Evolutionary conservation across 257 asterid species (phyloP).

Genomic region (Fraxinus excelsior): DNA sequence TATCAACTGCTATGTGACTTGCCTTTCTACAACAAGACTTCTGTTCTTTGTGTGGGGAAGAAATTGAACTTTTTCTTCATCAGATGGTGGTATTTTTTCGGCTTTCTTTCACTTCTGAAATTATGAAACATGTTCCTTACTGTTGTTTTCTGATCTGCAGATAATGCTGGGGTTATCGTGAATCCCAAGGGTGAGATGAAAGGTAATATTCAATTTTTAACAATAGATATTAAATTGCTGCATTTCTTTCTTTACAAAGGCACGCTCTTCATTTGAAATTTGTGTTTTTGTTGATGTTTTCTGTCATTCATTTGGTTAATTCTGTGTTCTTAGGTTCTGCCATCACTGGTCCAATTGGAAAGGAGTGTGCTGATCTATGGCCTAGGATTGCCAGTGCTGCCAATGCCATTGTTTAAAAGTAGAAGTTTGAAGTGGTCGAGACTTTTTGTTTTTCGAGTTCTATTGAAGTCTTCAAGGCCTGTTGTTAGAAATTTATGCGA

Average conservation of each 20-base stretch:
- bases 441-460: constrained; percentile 11
- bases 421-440: neutral
- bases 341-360: constrained; percentile 71
- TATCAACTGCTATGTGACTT: neutral
- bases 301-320: neutral
- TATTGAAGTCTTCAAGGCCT: neutral
- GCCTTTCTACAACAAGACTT: neutral
- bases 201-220: constrained; percentile 31
- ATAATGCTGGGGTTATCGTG: constrained; percentile 72
- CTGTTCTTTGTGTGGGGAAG: neutral
- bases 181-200: constrained; percentile 77
- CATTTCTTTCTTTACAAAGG: neutral
- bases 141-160: constrained; percentile 31
- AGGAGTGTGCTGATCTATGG: constrained; percentile 79
- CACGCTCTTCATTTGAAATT: neutral
- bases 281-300: neutral
- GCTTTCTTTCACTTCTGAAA: neutral
- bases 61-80: neutral
- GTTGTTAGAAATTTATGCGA: neutral
- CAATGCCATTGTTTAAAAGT: constrained; percentile 52
- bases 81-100: neutral
- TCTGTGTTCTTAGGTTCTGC: constrained; percentile 52
- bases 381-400: constrained; percentile 77
- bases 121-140: neutral
- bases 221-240: neutral